A percentile compares a stretch with the other conserved stretches of the same genome.
These are phyloP conservation scores for Lodderomyces margitis DNA, from an alignment of 1,139 yeast species.

Conservation along the genomic window DNA sequence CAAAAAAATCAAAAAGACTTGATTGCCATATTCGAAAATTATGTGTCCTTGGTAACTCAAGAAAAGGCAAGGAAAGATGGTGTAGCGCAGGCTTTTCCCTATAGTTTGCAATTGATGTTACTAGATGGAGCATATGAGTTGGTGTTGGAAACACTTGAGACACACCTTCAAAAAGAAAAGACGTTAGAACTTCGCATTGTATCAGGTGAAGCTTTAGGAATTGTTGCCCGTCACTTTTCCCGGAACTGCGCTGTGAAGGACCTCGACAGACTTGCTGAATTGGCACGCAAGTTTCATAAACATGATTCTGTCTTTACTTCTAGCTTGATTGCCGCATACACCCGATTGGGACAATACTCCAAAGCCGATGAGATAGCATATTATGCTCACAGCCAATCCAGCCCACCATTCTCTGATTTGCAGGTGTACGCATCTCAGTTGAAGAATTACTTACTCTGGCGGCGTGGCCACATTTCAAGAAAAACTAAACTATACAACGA, in stretches of 20 bases:
- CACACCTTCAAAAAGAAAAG: conserved; percentile 25
- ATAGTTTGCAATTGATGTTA: conserved; percentile 41
- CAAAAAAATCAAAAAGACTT: conserved; percentile 48
- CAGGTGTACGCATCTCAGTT: conserved; percentile 31
- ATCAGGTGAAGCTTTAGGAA: conserved; percentile 16
- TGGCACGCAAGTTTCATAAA: conserved; percentile 20
- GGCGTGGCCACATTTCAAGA: background rate
- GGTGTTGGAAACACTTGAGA: conserved; percentile 42
- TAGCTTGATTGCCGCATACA: conserved; percentile 27
- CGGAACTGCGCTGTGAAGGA: conserved; percentile 24
- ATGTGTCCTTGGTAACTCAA: conserved; percentile 7
- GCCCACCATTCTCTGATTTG: conserved; percentile 31
- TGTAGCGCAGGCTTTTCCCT: conserved; percentile 28
- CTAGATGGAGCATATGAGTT: conserved; percentile 33
- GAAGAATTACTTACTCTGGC: conserved; percentile 34
- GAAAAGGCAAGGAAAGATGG: conserved; percentile 6
- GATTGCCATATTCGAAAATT: conserved; percentile 19
- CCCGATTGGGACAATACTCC: conserved; percentile 31
- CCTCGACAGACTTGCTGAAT: conserved; percentile 20
- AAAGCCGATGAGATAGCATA: conserved; percentile 30
- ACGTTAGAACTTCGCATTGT: conserved; percentile 18
- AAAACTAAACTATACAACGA: background rate
- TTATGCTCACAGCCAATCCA: conserved; percentile 29
- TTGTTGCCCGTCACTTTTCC: conserved; percentile 21
- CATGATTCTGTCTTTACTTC: conserved; percentile 18